phyloP scores from a whole-genome alignment of 2,329 filamentous ascomycete genomes.

The Colletotrichum agaves region DNA sequence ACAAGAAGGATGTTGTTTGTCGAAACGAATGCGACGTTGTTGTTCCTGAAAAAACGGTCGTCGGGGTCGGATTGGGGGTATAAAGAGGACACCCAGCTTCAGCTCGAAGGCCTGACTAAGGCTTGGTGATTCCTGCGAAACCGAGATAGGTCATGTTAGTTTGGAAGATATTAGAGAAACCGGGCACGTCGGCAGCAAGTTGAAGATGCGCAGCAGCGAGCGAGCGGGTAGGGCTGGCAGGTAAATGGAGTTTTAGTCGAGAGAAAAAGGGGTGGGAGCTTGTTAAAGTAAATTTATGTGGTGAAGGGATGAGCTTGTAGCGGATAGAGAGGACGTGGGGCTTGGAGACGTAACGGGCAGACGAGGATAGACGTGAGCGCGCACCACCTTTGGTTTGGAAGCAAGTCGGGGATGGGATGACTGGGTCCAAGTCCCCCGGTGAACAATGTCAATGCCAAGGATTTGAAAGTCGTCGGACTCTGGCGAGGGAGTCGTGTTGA shows the following conservation, averaged over 20 bases:
- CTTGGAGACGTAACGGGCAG: constrained; percentile 24
- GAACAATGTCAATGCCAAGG: constrained; percentile 2
- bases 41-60: constrained; percentile 1
- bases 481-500: neutral
- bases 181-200: constrained; percentile 12
- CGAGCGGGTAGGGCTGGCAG: constrained; percentile 30
- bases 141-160: constrained; percentile 29
- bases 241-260: constrained; percentile 20
- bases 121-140: constrained; percentile 21
- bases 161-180: constrained; percentile 27
- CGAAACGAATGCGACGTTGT: constrained; percentile 25
- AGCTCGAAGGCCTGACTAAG: constrained; percentile 2
- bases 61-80: constrained; percentile 17
- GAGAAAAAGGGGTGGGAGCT: constrained; percentile 28
- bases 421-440: neutral
- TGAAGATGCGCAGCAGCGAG: neutral
- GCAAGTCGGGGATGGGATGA: neutral
- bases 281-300: constrained; percentile 25
- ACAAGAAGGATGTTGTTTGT: constrained; percentile 1
- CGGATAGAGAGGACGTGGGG: constrained; percentile 31
- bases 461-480: neutral
- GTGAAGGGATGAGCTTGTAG: constrained; percentile 35
- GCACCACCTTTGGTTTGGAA: constrained; percentile 6
- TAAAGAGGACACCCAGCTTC: neutral
- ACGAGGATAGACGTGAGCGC: constrained; percentile 1